Evolutionary conservation across 257 asterid genomes (phyloP).

Genomic region (Fraxinus cuspidata): DNA sequence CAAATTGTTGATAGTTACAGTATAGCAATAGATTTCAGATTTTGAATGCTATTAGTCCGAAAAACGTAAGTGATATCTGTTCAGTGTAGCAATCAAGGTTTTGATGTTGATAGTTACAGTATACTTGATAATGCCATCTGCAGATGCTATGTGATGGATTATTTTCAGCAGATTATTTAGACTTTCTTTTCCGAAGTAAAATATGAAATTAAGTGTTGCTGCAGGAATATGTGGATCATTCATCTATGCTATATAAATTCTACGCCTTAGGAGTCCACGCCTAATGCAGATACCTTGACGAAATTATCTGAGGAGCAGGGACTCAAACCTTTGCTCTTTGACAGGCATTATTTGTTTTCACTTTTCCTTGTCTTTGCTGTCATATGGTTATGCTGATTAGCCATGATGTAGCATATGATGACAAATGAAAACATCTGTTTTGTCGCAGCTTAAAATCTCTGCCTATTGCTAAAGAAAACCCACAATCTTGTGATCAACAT

Average conservation of each 20-base stretch:
- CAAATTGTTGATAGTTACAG: too few relatives aligned
- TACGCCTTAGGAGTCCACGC: slow-evolving; percentile 86
- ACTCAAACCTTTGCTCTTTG: slow-evolving; percentile 73
- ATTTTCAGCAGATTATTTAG: slow-evolving; percentile 25
- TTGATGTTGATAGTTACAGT: neutral
- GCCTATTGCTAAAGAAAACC: slow-evolving; percentile 59
- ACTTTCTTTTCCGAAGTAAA: slow-evolving; percentile 23
- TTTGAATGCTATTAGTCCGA: slow-evolving; percentile 19
- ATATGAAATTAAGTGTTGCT: slow-evolving; percentile 25
- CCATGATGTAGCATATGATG: slow-evolving; percentile 4
- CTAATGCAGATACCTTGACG: slow-evolving; percentile 72
- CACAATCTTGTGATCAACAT: slow-evolving; percentile 34
- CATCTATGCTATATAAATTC: slow-evolving; percentile 81
- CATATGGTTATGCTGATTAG: slow-evolving; percentile 15
- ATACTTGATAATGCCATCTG: slow-evolving; percentile 1
- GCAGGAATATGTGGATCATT: slow-evolving; percentile 98
- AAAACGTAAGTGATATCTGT: slow-evolving; percentile 1
- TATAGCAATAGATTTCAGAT: neutral
- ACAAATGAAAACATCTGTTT: slow-evolving; percentile 16
- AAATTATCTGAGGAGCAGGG: slow-evolving; percentile 55
- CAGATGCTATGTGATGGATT: slow-evolving; percentile 20
- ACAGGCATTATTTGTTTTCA: slow-evolving; percentile 54
- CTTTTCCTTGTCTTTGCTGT: slow-evolving; percentile 17
- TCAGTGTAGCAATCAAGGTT: slow-evolving; percentile 5
- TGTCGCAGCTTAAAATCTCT: slow-evolving; percentile 83